Conservation (phyloP, 2,329 filamentous ascomycete genomes). For the Curvularia verruculosa region DNA sequence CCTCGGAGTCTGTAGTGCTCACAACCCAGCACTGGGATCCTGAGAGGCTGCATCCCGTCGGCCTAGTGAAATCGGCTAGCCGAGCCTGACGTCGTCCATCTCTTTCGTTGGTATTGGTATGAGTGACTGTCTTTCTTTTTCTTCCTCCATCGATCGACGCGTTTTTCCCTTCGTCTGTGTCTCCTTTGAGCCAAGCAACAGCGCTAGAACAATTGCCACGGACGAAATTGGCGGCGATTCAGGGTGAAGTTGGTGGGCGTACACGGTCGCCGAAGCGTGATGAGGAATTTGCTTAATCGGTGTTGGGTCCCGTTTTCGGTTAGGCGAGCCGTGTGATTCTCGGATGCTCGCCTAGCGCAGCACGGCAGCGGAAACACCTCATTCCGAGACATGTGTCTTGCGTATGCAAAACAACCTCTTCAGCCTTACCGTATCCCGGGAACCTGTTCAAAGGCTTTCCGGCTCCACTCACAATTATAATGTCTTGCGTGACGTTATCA, state of each 20-base stretch:
- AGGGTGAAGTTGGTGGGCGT: neutral
- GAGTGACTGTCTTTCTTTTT: neutral
- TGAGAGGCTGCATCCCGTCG: neutral
- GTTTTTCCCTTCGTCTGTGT: neutral
- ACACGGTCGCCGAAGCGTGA: neutral
- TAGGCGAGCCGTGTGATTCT: neutral
- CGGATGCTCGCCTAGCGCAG: constrained; percentile 1
- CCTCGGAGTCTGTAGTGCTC: neutral
- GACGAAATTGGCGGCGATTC: neutral
- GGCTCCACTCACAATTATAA: neutral
- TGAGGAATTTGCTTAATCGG: neutral
- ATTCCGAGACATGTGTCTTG: constrained; percentile 4
- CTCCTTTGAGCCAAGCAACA: neutral
- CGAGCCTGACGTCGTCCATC: neutral
- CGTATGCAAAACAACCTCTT: neutral
- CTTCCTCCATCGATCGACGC: neutral
- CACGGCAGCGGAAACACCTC: constrained; percentile 12
- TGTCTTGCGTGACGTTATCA: neutral
- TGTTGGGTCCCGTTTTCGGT: neutral
- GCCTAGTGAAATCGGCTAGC: neutral
- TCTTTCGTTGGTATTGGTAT: no score
- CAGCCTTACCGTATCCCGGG: constrained; percentile 16
- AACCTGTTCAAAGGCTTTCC: constrained; percentile 7
- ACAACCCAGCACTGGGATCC: neutral
- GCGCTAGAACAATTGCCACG: neutral